These are phyloP conservation scores for Eutypella sp. DNA, from an alignment of 2,329 filamentous ascomycete species.

Conservation along the genomic window DNA sequence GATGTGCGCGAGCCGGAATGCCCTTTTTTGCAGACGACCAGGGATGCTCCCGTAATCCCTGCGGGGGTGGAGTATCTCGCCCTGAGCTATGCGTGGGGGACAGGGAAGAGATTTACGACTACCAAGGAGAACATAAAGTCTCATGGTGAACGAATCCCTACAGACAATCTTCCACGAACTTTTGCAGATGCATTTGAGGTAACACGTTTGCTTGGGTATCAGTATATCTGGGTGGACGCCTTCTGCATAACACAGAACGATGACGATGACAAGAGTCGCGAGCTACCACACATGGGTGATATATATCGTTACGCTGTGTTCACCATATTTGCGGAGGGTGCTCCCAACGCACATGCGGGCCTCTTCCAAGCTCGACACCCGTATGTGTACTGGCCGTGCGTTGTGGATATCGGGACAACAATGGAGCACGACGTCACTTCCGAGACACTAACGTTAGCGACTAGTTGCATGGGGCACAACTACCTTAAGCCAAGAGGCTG, in stretches of 20 bases:
- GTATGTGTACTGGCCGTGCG: conserved; percentile 7
- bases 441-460: conserved; percentile 5
- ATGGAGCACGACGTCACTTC: background rate
- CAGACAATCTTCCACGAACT: background rate
- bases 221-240: conserved; percentile 19
- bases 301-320: conserved; percentile 13
- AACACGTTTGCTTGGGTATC: conserved; percentile 8
- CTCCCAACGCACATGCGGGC: conserved; percentile 9
- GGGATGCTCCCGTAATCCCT: too few species aligned
- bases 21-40: conserved; percentile 3
- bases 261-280: background rate
- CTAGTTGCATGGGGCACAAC: conserved; percentile 6
- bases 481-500: conserved; percentile 14
- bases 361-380: conserved; percentile 11
- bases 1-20: conserved; percentile 3
- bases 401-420: background rate
- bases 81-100: conserved; percentile 11
- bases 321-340: conserved; percentile 12
- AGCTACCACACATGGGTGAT: conserved; percentile 5
- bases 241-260: conserved; percentile 3
- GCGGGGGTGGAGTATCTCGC: conserved; percentile 3
- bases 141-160: conserved; percentile 2
- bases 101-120: conserved; percentile 1
- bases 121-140: conserved; percentile 1
- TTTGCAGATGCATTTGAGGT: conserved; percentile 5